Base-by-base conservation (phyloP, 1,139 yeast species). In the Keqinozyma sinolaborantium region DNA sequence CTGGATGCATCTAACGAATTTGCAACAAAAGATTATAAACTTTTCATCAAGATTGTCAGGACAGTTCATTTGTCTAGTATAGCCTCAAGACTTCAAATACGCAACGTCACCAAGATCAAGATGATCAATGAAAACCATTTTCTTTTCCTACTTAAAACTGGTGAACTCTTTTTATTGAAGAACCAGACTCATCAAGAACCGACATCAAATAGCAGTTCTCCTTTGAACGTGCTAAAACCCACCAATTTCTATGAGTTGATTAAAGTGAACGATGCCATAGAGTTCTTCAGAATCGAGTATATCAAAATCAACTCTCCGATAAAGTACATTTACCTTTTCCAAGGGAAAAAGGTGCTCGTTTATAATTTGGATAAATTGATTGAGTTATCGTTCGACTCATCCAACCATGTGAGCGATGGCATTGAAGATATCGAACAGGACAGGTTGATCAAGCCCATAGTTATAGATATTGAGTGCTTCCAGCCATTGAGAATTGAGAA, bases 191-290 rank as follows among this genome's bases (percentile, higher is more conserved):
- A n/a, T 32, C 27, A 25, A 28, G 21, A 32, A 30, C 35, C 30
- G 16, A 31, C 13, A 15, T 25, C 4, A 7, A 26, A 28, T 11
- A 35, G 33, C 9, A 42, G 36, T 16, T 44, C 56, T 2, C 44
- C 42, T 18, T 38, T 41, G 29, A 44, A 42, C 11, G 30, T 48
- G 27, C 24, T 41, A 4, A 35, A 39, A 28, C 45, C 53, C 28
- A 53, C 53, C 28, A 61, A 59, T 34, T 58, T 62, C 50, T 67
- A 64, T 40, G 70, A 63, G 31, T 53, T 69, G 43, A 55, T 62
- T n/a, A 48, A 52, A 27, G 41, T 68, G 12, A 49, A 50, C 25
- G 37, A 50, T 1, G 53, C 56, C 2, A 58, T 66, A 23, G 72
- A 66, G 33, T 51, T 41, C 14, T 60, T 64, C 38, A 56, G 56